Evolutionary conservation across 2,329 filamentous ascomycete species (phyloP), one percentile per base, ranked within the genome.

Genomic region (Alternaria consortialis): DNA sequence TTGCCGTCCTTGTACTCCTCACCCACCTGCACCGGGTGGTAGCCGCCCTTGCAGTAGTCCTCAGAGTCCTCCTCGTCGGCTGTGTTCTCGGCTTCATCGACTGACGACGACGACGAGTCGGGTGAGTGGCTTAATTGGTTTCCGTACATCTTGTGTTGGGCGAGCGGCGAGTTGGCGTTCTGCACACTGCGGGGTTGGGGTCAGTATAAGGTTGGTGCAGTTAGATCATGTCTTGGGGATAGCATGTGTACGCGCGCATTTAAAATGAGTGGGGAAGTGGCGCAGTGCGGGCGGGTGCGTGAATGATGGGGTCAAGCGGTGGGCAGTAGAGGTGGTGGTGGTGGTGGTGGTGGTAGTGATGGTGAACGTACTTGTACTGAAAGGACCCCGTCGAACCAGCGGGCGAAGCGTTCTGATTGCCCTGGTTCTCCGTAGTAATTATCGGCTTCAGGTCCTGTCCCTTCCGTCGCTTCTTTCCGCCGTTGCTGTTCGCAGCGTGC

Each of bases 11-110:
- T 98, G 87, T 97, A 98, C 76, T 93, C 91, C 82, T 99, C 95
- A 73, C 95, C 95, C 62, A 98, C 91, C 73, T 89, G 87, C 51
- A 99, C 95, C 3, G 95, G 95, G 77, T 99, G 95, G 80, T 98
- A 99, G 63, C 95, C 95, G 74, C 95, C 95, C 82, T 98, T 98
- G 87, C 94, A 97, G 84, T 99, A 99, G 81, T 99, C 95, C 81
- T 98, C 94, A 48, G 93, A 97, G 81, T 99, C 95, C 82, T 99
- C 95, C 82, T 99, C 95, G 78, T 98, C 95, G 76, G 94, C 94
- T 39, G 94, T 97, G 77, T 95, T 94, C 74, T 97, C 94, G 80
- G 91, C 88, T 63, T 81, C 82, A 78, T 97, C 94, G 81, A 94
- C 93, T 71, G 88, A 89, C 47, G 91, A 91, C 62, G 90, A 92